Evolutionary conservation across 257 asterid species (phyloP).

Genomic region (Parsonsia alboflavescens): DNA sequence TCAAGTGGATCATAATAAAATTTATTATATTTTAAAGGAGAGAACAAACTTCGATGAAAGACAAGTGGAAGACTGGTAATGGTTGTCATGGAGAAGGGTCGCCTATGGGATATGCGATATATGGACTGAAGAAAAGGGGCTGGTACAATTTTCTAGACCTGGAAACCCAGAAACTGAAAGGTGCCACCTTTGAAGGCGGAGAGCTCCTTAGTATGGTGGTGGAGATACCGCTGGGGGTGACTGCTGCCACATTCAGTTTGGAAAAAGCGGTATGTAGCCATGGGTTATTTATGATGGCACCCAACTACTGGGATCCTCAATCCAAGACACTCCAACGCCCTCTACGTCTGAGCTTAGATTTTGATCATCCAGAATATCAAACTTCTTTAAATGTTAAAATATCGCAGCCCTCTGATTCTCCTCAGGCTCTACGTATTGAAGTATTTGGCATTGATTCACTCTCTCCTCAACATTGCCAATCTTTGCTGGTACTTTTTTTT

Average conservation of each 20-base stretch:
- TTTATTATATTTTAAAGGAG: no score
- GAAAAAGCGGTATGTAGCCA: constrained; percentile 81
- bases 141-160: background rate
- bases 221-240: constrained; percentile 53
- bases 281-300: constrained; percentile 93
- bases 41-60: no score
- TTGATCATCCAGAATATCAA: constrained; percentile 26
- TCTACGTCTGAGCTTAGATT: constrained; percentile 50
- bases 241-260: constrained; percentile 37
- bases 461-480: constrained; percentile 41
- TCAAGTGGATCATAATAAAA: no score
- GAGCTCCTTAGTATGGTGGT: constrained; percentile 33
- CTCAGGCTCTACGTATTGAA: constrained; percentile 41
- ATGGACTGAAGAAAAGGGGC: no score
- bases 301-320: constrained; percentile 71
- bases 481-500: constrained; percentile 38
- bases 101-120: no score
- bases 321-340: constrained; percentile 74
- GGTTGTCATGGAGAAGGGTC: no score
- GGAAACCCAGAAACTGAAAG: background rate
- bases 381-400: constrained; percentile 42
- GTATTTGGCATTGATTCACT: constrained; percentile 39
- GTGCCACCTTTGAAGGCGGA: constrained; percentile 8
- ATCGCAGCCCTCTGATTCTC: constrained; percentile 43
- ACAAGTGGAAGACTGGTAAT: no score